Evolutionary conservation across 1,139 yeast species (phyloP).

Genomic region (Geotrichum klebahnii): DNA sequence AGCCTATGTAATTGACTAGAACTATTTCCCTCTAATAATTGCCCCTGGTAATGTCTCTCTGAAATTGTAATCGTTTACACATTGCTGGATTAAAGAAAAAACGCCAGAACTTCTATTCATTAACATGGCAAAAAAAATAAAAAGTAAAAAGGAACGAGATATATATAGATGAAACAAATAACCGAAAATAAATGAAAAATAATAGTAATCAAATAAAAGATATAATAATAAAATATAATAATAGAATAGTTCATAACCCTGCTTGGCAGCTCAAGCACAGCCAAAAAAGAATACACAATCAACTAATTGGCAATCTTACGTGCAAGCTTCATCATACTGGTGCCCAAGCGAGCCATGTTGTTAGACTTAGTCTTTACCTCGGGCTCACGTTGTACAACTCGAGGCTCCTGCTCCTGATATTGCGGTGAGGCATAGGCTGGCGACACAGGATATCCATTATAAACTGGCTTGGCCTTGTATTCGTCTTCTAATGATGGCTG

Average conservation of each 20-base stretch:
- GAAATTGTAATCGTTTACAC: too few species aligned
- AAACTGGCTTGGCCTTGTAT: slow-evolving; percentile 1
- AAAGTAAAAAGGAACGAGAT: not conserved
- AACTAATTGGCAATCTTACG: slow-evolving; percentile 8
- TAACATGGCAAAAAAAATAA: not conserved
- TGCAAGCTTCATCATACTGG: slow-evolving; percentile 10
- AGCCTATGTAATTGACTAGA: too few species aligned
- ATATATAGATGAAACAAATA: not conserved
- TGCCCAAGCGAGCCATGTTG: slow-evolving; percentile 8
- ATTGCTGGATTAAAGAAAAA: too few species aligned
- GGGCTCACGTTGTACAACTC: not conserved
- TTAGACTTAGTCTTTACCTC: slow-evolving; percentile 1
- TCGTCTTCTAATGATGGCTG: slow-evolving; percentile 5
- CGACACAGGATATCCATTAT: too few species aligned
- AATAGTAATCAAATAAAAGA: not conserved
- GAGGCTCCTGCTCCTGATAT: too few species aligned
- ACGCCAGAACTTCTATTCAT: slow-evolving; percentile 5
- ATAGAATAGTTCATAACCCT: not conserved
- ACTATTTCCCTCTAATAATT: too few species aligned
- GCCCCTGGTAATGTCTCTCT: too few species aligned
- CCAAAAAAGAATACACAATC: too few species aligned
- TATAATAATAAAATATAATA: not conserved
- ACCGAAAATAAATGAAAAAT: not conserved
- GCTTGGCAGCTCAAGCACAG: too few species aligned
- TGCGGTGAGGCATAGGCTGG: too few species aligned